Conservation (phyloP, 2,329 filamentous ascomycete species). For the Fonsecaea monophora region DNA sequence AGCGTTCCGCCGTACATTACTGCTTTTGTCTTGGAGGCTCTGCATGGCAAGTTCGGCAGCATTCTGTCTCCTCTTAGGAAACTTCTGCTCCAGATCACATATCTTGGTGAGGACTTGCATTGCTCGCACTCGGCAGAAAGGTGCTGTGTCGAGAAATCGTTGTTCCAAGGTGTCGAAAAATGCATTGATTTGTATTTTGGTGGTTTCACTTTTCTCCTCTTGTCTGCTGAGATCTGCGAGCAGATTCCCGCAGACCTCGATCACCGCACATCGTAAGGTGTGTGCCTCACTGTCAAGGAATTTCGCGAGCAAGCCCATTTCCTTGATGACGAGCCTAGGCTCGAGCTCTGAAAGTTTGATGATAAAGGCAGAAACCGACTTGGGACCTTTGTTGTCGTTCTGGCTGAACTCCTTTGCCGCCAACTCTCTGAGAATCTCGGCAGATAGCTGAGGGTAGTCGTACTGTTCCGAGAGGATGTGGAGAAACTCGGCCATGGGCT, state of each 20-base stretch:
- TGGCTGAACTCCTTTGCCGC: constrained; percentile 98
- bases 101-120: constrained; percentile 93
- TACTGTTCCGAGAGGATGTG: constrained; percentile 97
- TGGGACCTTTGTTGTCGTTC: constrained; percentile 92
- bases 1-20: constrained; percentile 92
- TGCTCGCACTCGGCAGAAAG: constrained; percentile 88
- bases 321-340: constrained; percentile 91
- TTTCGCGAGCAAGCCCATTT: constrained; percentile 94
- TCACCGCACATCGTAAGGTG: constrained; percentile 88
- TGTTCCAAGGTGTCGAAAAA: constrained; percentile 98
- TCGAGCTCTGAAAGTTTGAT: constrained; percentile 90
- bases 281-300: constrained; percentile 97
- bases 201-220: constrained; percentile 88
- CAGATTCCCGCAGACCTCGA: constrained; percentile 96
- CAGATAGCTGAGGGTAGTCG: constrained; percentile 92
- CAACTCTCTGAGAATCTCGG: constrained; percentile 90
- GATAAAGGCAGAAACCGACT: constrained; percentile 94
- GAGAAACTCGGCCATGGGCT: constrained; percentile 98
- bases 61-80: constrained; percentile 86
- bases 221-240: constrained; percentile 88
- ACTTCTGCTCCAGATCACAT: constrained; percentile 94
- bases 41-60: constrained; percentile 85
- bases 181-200: constrained; percentile 92
- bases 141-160: constrained; percentile 94
- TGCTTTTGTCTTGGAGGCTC: constrained; percentile 96